Evolutionary conservation across 2,329 filamentous ascomycete genomes (phyloP).

Genomic region (Thelonectria olida): DNA sequence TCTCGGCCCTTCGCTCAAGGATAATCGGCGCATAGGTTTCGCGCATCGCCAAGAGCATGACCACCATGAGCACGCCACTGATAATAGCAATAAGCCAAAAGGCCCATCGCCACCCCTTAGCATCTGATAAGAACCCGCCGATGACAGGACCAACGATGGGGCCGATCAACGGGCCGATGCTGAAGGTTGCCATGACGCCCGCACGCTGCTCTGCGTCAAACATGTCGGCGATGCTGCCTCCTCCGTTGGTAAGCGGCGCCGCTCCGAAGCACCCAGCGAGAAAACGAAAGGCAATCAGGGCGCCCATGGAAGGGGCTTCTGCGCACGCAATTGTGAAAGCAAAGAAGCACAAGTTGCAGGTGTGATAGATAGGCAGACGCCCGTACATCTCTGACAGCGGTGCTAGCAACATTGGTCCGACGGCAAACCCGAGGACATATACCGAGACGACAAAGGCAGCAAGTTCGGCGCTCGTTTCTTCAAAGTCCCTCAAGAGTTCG

Average conservation of each 20-base stretch:
- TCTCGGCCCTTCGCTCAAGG: slow-evolving; percentile 47
- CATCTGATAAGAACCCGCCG: slow-evolving; percentile 70
- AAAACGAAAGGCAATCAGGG: slow-evolving; percentile 60
- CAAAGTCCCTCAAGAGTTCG: slow-evolving; percentile 66
- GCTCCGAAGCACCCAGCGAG: slow-evolving; percentile 62
- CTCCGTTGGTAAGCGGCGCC: slow-evolving; percentile 63
- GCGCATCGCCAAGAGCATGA: slow-evolving; percentile 43
- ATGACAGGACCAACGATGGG: slow-evolving; percentile 48
- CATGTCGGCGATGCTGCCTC: slow-evolving; percentile 56
- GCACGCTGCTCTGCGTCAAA: slow-evolving; percentile 45
- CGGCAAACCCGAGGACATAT: slow-evolving; percentile 62
- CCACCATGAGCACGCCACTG: slow-evolving; percentile 41
- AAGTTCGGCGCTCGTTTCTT: slow-evolving; percentile 36
- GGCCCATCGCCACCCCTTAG: slow-evolving; percentile 67
- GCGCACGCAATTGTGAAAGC: slow-evolving; percentile 51
- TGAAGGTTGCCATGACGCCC: slow-evolving; percentile 63
- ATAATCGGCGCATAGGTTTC: slow-evolving; percentile 51
- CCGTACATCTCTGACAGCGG: slow-evolving; percentile 61
- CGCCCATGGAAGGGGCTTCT: slow-evolving; percentile 47
- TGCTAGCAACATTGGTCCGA: slow-evolving; percentile 58
- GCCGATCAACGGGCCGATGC: slow-evolving; percentile 60
- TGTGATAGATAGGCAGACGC: slow-evolving; percentile 53
- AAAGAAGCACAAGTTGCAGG: slow-evolving; percentile 51
- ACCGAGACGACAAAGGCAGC: slow-evolving; percentile 44
- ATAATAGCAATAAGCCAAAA: slow-evolving; percentile 72